Percentiles rank a stretch among this genome's conserved stretches.
Conservation (phyloP, 2,329 filamentous ascomycete genomes). For the Aspergillus sergii region DNA sequence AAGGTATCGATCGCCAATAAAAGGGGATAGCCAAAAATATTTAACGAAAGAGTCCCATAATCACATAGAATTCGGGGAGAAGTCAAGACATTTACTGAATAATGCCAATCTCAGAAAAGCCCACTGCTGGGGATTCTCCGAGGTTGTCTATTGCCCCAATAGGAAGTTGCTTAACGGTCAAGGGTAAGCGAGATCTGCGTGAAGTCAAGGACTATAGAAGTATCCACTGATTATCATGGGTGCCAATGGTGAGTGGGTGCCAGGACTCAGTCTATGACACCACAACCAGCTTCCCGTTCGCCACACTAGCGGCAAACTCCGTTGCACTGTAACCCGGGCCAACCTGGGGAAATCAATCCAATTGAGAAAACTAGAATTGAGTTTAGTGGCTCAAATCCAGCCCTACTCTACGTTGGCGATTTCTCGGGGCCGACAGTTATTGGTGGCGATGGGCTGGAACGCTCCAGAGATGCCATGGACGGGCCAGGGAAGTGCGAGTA, state of each 20-base stretch:
- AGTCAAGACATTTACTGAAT: too few relatives aligned
- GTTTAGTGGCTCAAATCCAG: neutral
- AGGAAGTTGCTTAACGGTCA: neutral
- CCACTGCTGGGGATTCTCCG: too few relatives aligned
- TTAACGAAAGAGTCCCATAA: neutral
- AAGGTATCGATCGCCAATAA: neutral
- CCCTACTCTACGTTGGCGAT: neutral
- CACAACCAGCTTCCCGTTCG: neutral
- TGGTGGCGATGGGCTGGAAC: neutral
- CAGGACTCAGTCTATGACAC: slow-evolving; percentile 13
- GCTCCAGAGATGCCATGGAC: neutral
- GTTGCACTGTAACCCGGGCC: neutral
- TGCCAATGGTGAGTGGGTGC: neutral
- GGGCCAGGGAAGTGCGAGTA: neutral
- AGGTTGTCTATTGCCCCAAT: neutral
- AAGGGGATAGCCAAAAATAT: neutral
- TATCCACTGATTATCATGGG: neutral
- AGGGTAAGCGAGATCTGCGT: neutral
- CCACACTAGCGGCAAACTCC: neutral
- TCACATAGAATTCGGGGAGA: neutral
- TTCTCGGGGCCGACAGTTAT: neutral
- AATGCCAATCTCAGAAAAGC: neutral
- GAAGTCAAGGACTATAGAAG: neutral
- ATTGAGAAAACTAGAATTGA: neutral
- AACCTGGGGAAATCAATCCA: neutral